Evolutionary conservation across 2,329 filamentous ascomycete genomes (phyloP), one percentile per base, ranked within the genome.

Genomic region (Pseudovirgaria hyperparasitica): DNA sequence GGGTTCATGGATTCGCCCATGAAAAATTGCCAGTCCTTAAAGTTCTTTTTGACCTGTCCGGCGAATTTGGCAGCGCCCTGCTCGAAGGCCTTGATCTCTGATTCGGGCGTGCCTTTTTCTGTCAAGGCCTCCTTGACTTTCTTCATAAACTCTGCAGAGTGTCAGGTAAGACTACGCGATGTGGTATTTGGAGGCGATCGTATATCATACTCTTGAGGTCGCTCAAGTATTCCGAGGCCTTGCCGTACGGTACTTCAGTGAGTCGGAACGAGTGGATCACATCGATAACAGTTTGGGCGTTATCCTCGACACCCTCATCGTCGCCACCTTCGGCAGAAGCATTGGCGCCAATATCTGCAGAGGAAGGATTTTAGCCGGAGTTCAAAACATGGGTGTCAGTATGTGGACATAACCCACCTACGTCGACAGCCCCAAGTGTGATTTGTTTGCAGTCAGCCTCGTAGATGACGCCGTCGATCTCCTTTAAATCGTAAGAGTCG

Each of bases 11-110:
- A 79, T 69, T 90, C 77, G 64, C 87, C 86, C 46, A 80, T 82
- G 62, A 80, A 81, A 63, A 94, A 87, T 60, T 96, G 87, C 59
- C 78, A 92, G 68, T 96, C 82, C 67, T 92, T 86, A 71, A 93
- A 93, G 65, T 82, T 87, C 56, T 54, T 63, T 33, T 78, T 65
- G 41, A 93, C 68, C 67, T 82, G 77, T 71, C 92, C 93, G 60
- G 82, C 77, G 54, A 72, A 92, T 30, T 41, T 60, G 39, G 63
- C 54, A 33, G 85, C 86, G 45, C 75, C 76, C 42, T 66, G 72
- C 71, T 93, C 78, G 64, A 94, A 94, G 12, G 66, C 68, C 43
- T 73, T 71, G 60, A 94, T 65, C 35, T 73, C 69, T 9, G 77
- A 77, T 2, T 71, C 70, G 33, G 63, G 45, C 19, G 72, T 70